A percentile compares a stretch with the other conserved stretches of the same genome.
Evolutionary conservation across 352 stramenopile genomes (phyloP).

Genomic region (Phytophthora brassicae): DNA sequence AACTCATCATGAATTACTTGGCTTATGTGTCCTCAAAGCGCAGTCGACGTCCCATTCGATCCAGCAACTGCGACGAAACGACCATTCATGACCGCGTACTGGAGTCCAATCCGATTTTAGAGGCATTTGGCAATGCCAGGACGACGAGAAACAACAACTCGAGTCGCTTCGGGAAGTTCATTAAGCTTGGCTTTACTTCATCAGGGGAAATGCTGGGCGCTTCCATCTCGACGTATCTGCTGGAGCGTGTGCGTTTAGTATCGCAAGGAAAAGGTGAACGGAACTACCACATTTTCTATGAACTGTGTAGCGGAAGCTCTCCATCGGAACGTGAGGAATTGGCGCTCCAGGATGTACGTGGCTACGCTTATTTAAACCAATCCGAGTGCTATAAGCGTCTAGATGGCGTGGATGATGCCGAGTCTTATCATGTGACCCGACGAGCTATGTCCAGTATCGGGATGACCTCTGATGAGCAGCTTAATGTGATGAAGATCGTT

Average conservation of each 20-base stretch:
- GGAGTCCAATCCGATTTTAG: slow-evolving; percentile 95
- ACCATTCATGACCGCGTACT: slow-evolving; percentile 88
- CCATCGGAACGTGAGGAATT: slow-evolving; percentile 53
- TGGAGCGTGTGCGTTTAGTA: slow-evolving; percentile 96
- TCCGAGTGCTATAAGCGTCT: slow-evolving; percentile 71
- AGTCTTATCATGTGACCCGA: slow-evolving; percentile 74
- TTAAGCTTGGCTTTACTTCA: slow-evolving; percentile 90
- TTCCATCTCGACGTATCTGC: slow-evolving; percentile 91
- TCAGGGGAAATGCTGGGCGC: slow-evolving; percentile 80
- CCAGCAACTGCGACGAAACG: slow-evolving; percentile 37
- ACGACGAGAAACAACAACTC: slow-evolving; percentile 98
- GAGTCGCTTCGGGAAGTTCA: slow-evolving; percentile 96
- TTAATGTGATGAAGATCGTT: slow-evolving; percentile 81
- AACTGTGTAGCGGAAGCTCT: slow-evolving; percentile 87
- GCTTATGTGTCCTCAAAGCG: slow-evolving; percentile 75
- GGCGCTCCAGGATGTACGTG: slow-evolving; percentile 41
- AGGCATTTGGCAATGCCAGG: slow-evolving; percentile 95
- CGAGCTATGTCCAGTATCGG: slow-evolving; percentile 85
- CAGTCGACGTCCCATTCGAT: slow-evolving; percentile 23
- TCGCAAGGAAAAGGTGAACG: slow-evolving; percentile 93
- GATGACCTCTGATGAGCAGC: slow-evolving; percentile 74
- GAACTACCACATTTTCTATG: slow-evolving; percentile 99
- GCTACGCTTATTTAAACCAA: slow-evolving; percentile 88
- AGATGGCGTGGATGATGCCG: slow-evolving; percentile 77
- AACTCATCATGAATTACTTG: slow-evolving; percentile 97